Conservation (phyloP, 495 filamentous ascomycete genomes). For the Annulohypoxylon nitens region DNA sequence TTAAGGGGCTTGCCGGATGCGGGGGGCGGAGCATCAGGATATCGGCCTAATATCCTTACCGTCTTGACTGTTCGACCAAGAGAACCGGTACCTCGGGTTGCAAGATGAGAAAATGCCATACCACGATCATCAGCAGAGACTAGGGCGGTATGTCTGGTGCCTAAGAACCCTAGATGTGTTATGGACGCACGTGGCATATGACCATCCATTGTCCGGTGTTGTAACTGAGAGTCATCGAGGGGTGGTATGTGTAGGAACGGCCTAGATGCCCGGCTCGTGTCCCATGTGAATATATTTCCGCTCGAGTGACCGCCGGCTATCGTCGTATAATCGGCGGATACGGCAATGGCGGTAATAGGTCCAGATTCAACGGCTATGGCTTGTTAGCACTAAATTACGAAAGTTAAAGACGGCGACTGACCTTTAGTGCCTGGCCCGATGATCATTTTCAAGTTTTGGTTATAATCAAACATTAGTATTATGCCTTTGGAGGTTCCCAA, state of each 20-base stretch:
- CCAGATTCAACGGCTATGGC: constrained; percentile 87
- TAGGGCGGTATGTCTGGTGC: constrained; percentile 93
- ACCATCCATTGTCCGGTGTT: constrained; percentile 78
- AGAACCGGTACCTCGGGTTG: constrained; percentile 88
- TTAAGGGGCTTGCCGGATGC: constrained; percentile 74
- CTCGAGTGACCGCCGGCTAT: constrained; percentile 90
- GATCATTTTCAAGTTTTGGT: constrained; percentile 92
- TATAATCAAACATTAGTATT: constrained; percentile 95
- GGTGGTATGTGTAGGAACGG: constrained; percentile 92
- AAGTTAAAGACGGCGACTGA: constrained; percentile 53
- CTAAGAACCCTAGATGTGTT: constrained; percentile 94
- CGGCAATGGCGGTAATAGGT: constrained; percentile 84
- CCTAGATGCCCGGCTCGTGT: constrained; percentile 79
- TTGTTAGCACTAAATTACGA: constrained; percentile 40
- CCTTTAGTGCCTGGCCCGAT: constrained; percentile 96
- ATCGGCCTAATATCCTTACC: constrained; percentile 89
- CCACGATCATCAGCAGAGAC: constrained; percentile 96
- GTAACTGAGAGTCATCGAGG: constrained; percentile 72
- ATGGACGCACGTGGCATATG: constrained; percentile 82
- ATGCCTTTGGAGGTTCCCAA: constrained; percentile 94
- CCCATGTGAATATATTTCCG: constrained; percentile 97
- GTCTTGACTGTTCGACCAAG: constrained; percentile 89
- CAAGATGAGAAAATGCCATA: constrained; percentile 98
- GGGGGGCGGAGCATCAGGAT: constrained; percentile 73
- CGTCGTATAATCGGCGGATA: constrained; percentile 94